Conservation (phyloP, 257 asterid genomes). For the Fraxinus pennsylvanica region DNA sequence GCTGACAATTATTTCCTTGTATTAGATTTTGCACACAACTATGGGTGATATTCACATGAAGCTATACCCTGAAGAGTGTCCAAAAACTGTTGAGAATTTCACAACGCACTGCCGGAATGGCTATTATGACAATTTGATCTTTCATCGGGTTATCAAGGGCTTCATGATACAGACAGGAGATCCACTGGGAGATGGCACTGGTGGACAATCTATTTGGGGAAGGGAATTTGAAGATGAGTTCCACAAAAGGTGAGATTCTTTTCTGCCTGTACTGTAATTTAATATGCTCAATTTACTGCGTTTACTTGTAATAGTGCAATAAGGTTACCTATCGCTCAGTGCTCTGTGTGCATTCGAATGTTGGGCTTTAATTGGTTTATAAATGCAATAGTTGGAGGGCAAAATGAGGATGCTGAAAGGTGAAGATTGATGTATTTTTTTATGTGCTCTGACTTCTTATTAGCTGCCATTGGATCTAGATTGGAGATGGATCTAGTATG, state of each 20-base stretch:
- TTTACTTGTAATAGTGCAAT: background rate
- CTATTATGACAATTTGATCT: constrained; percentile 89
- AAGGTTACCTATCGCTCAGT: background rate
- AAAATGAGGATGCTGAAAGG: too few relatives aligned
- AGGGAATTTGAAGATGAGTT: constrained; percentile 98
- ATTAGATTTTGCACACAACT: constrained; percentile 84
- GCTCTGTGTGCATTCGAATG: background rate
- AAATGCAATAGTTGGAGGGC: background rate
- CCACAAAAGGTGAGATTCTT: constrained; percentile 74
- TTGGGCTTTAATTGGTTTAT: background rate
- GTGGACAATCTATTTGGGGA: constrained; percentile 99
- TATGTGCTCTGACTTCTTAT: too few relatives aligned
- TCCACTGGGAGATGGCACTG: constrained; percentile 99
- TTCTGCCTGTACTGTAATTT: constrained; percentile 5
- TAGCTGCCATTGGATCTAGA: background rate
- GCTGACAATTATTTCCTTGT: constrained; percentile 23
- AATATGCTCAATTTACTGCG: background rate
- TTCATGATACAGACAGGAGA: constrained; percentile 99
- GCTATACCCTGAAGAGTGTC: constrained; percentile 97
- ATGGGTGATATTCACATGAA: constrained; percentile 97
- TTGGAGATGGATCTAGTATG: background rate
- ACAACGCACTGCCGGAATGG: constrained; percentile 97
- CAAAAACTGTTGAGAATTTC: constrained; percentile 95
- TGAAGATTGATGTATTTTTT: too few relatives aligned
- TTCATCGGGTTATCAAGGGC: constrained; percentile 96